These are phyloP conservation scores for Pichia scutulata DNA, from an alignment of 805 yeast species.

Conservation along the genomic window DNA sequence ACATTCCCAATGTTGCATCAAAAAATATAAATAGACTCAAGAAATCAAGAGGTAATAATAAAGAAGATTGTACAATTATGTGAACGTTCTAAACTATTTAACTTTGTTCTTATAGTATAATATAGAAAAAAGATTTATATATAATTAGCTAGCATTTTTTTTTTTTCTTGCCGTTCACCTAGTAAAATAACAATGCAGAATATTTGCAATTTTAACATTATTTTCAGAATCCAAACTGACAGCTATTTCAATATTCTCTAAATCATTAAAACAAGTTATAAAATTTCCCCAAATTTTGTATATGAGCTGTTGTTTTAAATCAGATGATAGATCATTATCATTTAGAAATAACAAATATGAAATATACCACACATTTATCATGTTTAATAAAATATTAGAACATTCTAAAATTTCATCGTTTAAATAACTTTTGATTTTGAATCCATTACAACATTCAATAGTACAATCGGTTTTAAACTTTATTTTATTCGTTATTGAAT, in stretches of 20 bases:
- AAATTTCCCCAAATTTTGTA: constrained; percentile 3
- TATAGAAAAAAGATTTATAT: no score
- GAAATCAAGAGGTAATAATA: constrained; percentile 14
- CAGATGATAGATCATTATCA: neutral
- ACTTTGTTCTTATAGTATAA: neutral
- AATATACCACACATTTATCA: constrained; percentile 8
- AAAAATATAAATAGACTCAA: constrained; percentile 11
- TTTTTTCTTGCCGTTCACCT: neutral
- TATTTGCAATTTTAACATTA: constrained; percentile 1
- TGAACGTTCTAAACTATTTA: constrained; percentile 5
- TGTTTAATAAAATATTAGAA: constrained; percentile 7
- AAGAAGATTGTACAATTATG: constrained; percentile 29
- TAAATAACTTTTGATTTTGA: neutral
- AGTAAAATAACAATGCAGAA: constrained; percentile 12
- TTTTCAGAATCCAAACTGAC: constrained; percentile 1
- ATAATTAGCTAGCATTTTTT: no score
- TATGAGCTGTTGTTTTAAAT: neutral
- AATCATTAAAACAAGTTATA: constrained; percentile 2
- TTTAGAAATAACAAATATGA: neutral
- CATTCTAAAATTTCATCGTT: neutral
- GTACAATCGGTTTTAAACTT: neutral
- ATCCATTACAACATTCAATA: neutral
- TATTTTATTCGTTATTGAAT: neutral
- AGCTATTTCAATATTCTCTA: constrained; percentile 6
- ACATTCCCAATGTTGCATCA: constrained; percentile 5